Evolutionary conservation across 352 stramenopile genomes (phyloP), one percentile per base, ranked within the genome.

Genomic region (Phytopythium montanum): DNA sequence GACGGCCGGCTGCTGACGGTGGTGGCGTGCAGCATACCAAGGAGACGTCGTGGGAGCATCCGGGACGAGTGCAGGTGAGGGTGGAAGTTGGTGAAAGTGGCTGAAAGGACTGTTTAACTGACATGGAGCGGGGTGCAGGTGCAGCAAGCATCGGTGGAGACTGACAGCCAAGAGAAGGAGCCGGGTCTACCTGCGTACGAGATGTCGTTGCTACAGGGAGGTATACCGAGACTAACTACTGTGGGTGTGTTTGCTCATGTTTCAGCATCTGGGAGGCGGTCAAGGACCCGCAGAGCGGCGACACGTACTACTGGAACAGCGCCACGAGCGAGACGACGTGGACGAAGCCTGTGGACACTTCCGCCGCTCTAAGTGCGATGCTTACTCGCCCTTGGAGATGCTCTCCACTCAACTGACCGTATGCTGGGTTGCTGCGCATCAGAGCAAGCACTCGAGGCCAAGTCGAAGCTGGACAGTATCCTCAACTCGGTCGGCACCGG

Each of bases 281-380:
- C 7, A 34, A 59, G 14, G 85, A 94, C 65, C 63, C 76, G 3
- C 50, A 72, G 7, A 89, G 76, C 25, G 68, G 75, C 1, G 68
- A 80, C 14, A 58, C 72, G 26, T 94, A 92, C 69, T 94, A 81
- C 53, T 94, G 85, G 85, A 86, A 94, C 66, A 67, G 64, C 12
- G 64, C 72, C n/a, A 86, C 81, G 29, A 81, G 85, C n/a, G 81
- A 88, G 56, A 92, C 85, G 29, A 83, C 80, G 18, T 94, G 81
- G 85, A 85, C 67, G 21, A 69, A 69, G 34, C 85, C 82, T 0
- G 61, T 69, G 46, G 68, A 70, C 38, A 56, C 65, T 51, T 79
- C 62, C 19, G 76, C 87, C 14, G 80, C 76, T n/a, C 65, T 91
- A 26, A 61, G 83, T 93, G 62, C 51, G 56, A 53, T 28, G 21